Evolutionary conservation across 345 rosid species (phyloP).

Genomic region (Triadica sebifera): DNA sequence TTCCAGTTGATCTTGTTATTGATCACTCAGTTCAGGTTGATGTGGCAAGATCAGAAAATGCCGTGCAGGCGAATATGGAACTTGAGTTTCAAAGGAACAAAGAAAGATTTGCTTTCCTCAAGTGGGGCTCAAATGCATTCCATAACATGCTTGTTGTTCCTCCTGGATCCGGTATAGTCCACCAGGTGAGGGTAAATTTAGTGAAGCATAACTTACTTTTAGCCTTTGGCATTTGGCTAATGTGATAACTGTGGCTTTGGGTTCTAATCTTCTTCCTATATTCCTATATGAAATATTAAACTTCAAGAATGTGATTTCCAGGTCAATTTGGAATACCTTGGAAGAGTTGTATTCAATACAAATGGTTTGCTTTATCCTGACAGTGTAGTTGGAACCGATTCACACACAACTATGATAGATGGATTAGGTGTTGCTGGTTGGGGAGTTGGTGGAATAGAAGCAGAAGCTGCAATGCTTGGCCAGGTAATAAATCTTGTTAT

Average conservation of each 20-base stretch:
- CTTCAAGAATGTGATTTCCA: slow-evolving; percentile 29
- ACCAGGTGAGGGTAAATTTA: slow-evolving; percentile 54
- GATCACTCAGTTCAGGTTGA: slow-evolving; percentile 97
- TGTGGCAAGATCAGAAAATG: slow-evolving; percentile 87
- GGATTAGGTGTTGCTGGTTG: slow-evolving; percentile 97
- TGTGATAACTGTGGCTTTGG: neutral
- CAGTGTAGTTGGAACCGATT: slow-evolving; percentile 95
- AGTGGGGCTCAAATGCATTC: slow-evolving; percentile 94
- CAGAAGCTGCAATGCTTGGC: slow-evolving; percentile 97
- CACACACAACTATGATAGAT: slow-evolving; percentile 96
- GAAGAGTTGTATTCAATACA: slow-evolving; percentile 84
- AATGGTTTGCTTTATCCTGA: slow-evolving; percentile 81
- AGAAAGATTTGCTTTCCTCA: slow-evolving; percentile 91
- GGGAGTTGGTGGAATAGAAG: slow-evolving; percentile 99
- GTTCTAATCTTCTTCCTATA: neutral
- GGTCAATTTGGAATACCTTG: slow-evolving; percentile 92
- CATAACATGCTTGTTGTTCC: slow-evolving; percentile 95
- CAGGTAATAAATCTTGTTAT: slow-evolving; percentile 49
- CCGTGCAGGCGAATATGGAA: slow-evolving; percentile 93
- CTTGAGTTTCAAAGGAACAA: slow-evolving; percentile 79
- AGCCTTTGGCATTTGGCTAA: neutral
- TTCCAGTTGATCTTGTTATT: slow-evolving; percentile 96
- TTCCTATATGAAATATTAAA: neutral
- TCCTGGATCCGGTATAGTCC: slow-evolving; percentile 95
- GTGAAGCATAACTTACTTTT: neutral